Evolutionary conservation across 306 rosid genomes (phyloP).

Genomic region (Inga leiocalycina): DNA sequence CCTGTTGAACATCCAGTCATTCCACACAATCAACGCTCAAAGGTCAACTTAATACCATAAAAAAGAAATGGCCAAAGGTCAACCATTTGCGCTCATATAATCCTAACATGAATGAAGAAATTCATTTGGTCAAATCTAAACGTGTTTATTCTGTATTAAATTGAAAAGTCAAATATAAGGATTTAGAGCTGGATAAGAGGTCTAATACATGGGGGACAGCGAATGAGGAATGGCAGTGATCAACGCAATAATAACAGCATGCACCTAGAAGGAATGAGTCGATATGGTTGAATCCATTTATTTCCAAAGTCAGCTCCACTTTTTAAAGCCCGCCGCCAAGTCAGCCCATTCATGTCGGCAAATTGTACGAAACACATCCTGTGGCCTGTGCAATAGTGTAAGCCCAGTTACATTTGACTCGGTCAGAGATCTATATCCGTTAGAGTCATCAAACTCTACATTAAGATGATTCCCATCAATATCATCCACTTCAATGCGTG

Average conservation of each 20-base stretch:
- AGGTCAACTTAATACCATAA: no score
- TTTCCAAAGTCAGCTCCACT: background rate
- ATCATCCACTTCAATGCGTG: background rate
- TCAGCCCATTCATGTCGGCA: background rate
- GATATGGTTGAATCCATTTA: background rate
- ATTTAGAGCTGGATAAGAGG: background rate
- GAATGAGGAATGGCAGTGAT: background rate
- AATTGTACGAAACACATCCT: background rate
- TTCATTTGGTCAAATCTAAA: background rate
- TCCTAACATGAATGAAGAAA: background rate
- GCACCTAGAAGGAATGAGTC: background rate
- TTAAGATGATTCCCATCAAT: background rate
- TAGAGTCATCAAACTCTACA: no score
- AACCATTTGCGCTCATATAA: background rate
- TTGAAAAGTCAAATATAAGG: background rate
- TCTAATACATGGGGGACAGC: background rate
- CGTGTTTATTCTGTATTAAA: background rate
- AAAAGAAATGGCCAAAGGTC: background rate
- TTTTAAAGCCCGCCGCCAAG: background rate
- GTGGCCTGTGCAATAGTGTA: background rate
- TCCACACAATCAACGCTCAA: background rate
- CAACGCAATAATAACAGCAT: background rate
- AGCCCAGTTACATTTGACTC: constrained; percentile 1
- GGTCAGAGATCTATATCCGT: background rate
- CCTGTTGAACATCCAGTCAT: background rate